phyloP scores from a whole-genome alignment of 2,329 filamentous ascomycete species.

The Fusarium domesticum region DNA sequence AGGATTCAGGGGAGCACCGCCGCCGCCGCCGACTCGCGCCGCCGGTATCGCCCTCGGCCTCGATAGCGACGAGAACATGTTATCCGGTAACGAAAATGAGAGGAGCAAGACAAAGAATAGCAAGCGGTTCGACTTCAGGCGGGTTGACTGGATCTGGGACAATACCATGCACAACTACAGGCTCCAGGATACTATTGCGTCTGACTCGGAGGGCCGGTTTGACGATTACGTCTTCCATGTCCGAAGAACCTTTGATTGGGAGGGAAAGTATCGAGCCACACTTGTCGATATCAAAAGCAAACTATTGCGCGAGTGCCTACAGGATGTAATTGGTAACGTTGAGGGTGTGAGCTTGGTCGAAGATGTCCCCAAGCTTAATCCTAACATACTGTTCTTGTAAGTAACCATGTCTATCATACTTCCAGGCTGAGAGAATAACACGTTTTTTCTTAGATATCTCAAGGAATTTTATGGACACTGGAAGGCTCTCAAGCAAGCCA shows the following conservation, averaged over 20 bases:
- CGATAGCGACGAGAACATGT: slow-evolving; percentile 1
- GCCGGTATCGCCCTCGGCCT: neutral
- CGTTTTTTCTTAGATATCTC: slow-evolving; percentile 61
- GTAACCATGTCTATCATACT: slow-evolving; percentile 14
- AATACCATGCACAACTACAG: slow-evolving; percentile 49
- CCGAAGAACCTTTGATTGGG: slow-evolving; percentile 76
- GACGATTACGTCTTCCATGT: slow-evolving; percentile 82
- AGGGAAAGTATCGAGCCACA: slow-evolving; percentile 72
- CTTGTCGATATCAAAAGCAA: slow-evolving; percentile 85
- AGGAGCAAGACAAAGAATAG: slow-evolving; percentile 22
- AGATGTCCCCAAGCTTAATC: slow-evolving; percentile 70
- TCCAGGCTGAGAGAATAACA: neutral
- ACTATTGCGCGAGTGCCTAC: slow-evolving; percentile 62
- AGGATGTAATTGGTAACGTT: slow-evolving; percentile 37
- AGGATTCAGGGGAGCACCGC: neutral
- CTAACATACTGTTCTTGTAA: slow-evolving; percentile 66
- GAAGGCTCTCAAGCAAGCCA: slow-evolving; percentile 61
- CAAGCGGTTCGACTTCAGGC: slow-evolving; percentile 43
- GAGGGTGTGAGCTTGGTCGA: slow-evolving; percentile 70
- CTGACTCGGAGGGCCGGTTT: slow-evolving; percentile 53
- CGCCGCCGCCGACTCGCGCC: too few species aligned
- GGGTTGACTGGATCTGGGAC: slow-evolving; percentile 56
- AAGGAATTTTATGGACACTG: slow-evolving; percentile 67
- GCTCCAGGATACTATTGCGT: slow-evolving; percentile 52
- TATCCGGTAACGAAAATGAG: slow-evolving; percentile 16